phyloP scores from a whole-genome alignment of 768 basidiomycete species.

The Termitomyces sp. region DNA sequence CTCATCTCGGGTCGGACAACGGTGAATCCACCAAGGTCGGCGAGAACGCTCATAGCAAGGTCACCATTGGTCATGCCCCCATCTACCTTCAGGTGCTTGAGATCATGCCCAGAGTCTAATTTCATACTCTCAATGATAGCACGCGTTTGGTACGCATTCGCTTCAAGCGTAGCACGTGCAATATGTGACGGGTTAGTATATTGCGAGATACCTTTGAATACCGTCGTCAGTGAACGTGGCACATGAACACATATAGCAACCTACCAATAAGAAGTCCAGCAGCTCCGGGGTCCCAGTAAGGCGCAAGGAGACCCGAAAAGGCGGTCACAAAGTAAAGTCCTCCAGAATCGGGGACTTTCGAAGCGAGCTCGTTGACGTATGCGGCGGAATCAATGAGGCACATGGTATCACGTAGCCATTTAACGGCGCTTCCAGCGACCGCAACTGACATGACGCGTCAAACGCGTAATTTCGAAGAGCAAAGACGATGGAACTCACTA shows the following conservation, averaged over 20 bases:
- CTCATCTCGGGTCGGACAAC: conserved; percentile 95
- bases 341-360: conserved; percentile 69
- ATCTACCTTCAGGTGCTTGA: conserved; percentile 90
- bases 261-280: conserved; percentile 79
- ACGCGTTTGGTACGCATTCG: conserved; percentile 93
- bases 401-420: conserved; percentile 95
- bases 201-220: conserved; percentile 58
- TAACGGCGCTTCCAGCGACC: conserved; percentile 93
- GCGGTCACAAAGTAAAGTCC: conserved; percentile 97
- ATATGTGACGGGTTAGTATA: conserved; percentile 93
- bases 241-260: conserved; percentile 3
- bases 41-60: conserved; percentile 79
- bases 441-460: conserved; percentile 47
- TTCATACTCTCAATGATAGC: conserved; percentile 96
- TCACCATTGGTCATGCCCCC: conserved; percentile 99
- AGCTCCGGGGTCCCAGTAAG: conserved; percentile 96
- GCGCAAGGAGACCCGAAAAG: conserved; percentile 92
- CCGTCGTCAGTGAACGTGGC: not conserved
- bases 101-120: conserved; percentile 73
- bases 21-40: conserved; percentile 87
- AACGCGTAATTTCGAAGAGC: not conserved
- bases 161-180: conserved; percentile 91
- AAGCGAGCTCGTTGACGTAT: conserved; percentile 85
- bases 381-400: conserved; percentile 70
- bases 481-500: conserved; percentile 45